Conservation (phyloP, 2,329 filamentous ascomycete species). For the Aspergillus tubingensis region DNA sequence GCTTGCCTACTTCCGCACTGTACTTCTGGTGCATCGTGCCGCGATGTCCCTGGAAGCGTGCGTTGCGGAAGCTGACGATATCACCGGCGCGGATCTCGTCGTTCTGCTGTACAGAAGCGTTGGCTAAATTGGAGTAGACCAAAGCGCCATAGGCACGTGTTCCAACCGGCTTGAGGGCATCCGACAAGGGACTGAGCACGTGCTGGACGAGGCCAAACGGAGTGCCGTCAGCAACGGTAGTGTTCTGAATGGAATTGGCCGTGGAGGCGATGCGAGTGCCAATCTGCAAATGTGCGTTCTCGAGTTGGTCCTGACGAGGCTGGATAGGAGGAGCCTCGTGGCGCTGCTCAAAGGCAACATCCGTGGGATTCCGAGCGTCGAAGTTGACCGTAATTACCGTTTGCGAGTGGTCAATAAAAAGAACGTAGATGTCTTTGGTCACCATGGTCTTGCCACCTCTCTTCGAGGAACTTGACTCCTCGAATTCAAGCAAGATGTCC, state of each 20-base stretch:
- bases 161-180: conserved; percentile 81
- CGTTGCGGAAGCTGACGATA: conserved; percentile 88
- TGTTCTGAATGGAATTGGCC: conserved; percentile 71
- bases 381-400: conserved; percentile 81
- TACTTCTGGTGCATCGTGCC: conserved; percentile 97
- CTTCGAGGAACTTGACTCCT: conserved; percentile 71
- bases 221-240: conserved; percentile 79
- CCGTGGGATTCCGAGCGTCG: conserved; percentile 70
- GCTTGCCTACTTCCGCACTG: conserved; percentile 80
- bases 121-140: conserved; percentile 92
- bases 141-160: conserved; percentile 85
- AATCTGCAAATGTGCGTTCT: conserved; percentile 78
- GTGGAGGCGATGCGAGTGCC: conserved; percentile 75
- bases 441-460: conserved; percentile 70
- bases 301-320: conserved; percentile 89
- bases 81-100: conserved; percentile 94
- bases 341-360: conserved; percentile 77
- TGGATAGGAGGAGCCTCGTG: conserved; percentile 81
- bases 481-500: conserved; percentile 79
- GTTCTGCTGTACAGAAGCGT: conserved; percentile 83
- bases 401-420: conserved; percentile 96
- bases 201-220: conserved; percentile 76
- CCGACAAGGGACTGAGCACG: conserved; percentile 70
- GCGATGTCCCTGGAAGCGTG: conserved; percentile 91
- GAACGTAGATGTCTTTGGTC: conserved; percentile 79